Evolutionary conservation across 345 rosid species (phyloP).

Genomic region (Citrus reticulata): DNA sequence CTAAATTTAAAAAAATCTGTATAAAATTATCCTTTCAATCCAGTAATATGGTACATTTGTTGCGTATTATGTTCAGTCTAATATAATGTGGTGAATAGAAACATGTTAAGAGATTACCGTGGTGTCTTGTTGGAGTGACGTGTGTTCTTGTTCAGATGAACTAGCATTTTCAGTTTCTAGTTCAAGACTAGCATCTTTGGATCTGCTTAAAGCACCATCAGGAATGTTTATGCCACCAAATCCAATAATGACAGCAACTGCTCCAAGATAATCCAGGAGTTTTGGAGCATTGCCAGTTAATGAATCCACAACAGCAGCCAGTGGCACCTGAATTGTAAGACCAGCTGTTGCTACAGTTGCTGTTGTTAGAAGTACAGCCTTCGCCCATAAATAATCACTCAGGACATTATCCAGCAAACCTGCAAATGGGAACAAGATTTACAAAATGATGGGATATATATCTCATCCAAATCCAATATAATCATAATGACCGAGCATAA

Average conservation of each 20-base stretch:
- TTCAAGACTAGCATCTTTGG: slow-evolving; percentile 40
- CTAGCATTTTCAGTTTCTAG: slow-evolving; percentile 31
- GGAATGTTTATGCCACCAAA: slow-evolving; percentile 90
- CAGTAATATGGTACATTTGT: neutral
- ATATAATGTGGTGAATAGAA: neutral
- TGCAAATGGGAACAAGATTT: slow-evolving; percentile 17
- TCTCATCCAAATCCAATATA: neutral
- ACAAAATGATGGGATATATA: neutral
- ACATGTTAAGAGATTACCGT: slow-evolving; percentile 18
- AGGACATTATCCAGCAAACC: slow-evolving; percentile 90
- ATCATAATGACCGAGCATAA: neutral
- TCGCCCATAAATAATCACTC: slow-evolving; percentile 94
- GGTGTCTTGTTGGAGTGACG: slow-evolving; percentile 3
- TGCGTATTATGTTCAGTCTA: neutral
- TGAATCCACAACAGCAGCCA: slow-evolving; percentile 85
- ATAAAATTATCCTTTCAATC: neutral
- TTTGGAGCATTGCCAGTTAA: slow-evolving; percentile 67
- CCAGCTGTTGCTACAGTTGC: slow-evolving; percentile 95
- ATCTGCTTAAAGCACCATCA: slow-evolving; percentile 38
- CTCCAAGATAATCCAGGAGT: slow-evolving; percentile 73
- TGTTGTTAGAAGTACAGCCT: slow-evolving; percentile 86
- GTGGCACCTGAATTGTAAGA: slow-evolving; percentile 89
- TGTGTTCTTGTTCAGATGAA: slow-evolving; percentile 17
- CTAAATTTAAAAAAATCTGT: neutral
- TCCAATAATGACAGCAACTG: slow-evolving; percentile 81